phyloP scores from a whole-genome alignment of 2,329 filamentous ascomycete genomes.

The Neoarthrinium moseri region DNA sequence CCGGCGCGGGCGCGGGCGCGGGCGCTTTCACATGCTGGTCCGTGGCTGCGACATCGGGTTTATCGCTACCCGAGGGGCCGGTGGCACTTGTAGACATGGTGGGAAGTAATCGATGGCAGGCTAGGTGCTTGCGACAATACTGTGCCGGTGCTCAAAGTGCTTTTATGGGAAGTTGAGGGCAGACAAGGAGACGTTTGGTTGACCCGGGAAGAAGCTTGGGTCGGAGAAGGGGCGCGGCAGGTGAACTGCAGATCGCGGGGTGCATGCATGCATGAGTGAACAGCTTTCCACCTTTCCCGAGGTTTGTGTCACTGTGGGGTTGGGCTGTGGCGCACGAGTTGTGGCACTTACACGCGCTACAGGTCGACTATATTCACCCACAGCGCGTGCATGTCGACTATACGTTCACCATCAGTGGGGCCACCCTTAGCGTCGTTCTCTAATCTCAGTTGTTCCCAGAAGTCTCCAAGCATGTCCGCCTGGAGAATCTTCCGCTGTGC shows the following conservation, averaged over 20 bases:
- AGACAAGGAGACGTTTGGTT: background rate
- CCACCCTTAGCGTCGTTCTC: too few species aligned
- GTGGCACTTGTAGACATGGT: constrained; percentile 1
- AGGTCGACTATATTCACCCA: too few species aligned
- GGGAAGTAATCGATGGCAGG: too few species aligned
- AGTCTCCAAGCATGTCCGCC: too few species aligned
- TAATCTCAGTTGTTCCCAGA: too few species aligned
- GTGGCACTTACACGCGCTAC: background rate
- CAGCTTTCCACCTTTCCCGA: background rate
- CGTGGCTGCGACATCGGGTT: constrained; percentile 11
- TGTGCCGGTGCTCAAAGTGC: background rate
- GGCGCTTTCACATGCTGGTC: constrained; percentile 22
- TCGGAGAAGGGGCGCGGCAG: too few species aligned
- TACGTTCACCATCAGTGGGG: too few species aligned
- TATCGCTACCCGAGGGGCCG: constrained; percentile 1
- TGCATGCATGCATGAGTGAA: background rate
- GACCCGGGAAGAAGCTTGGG: background rate
- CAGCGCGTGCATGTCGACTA: too few species aligned
- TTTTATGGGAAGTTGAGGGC: background rate
- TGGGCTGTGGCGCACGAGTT: background rate
- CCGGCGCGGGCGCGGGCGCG: too few species aligned
- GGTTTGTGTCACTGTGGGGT: constrained; percentile 7
- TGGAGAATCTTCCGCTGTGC: too few species aligned
- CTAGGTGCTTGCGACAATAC: background rate
- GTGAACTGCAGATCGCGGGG: constrained; percentile 3